Conservation (phyloP, 2,329 filamentous ascomycete genomes). For the Bipolaris victoriae region DNA sequence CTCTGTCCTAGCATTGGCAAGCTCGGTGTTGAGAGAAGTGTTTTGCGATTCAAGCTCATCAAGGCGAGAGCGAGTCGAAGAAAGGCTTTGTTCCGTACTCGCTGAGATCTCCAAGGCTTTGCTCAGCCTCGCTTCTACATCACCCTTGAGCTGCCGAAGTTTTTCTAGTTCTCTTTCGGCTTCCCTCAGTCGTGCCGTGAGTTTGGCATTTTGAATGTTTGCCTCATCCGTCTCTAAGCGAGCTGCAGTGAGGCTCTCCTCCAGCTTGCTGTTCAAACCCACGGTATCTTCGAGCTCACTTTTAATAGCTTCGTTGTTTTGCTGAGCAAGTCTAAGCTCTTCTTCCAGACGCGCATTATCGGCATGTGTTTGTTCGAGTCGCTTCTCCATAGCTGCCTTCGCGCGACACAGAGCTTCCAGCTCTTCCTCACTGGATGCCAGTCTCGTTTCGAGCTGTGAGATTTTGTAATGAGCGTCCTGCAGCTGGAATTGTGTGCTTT, state of each 20-base stretch:
- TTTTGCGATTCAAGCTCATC: constrained; percentile 14
- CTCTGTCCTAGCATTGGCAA: constrained; percentile 12
- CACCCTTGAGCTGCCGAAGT: constrained; percentile 22
- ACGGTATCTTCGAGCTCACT: constrained; percentile 13
- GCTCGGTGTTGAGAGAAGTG: constrained; percentile 9
- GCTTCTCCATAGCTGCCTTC: constrained; percentile 23
- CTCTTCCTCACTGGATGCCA: constrained; percentile 27
- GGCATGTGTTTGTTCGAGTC: constrained; percentile 20
- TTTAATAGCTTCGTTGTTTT: constrained; percentile 17
- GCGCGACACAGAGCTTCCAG: constrained; percentile 22
- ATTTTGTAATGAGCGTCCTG: constrained; percentile 18
- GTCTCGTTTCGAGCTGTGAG: constrained; percentile 11
- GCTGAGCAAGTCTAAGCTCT: constrained; percentile 24
- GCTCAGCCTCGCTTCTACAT: constrained; percentile 18
- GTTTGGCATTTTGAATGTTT: constrained; percentile 21
- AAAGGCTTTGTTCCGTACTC: constrained; percentile 18
- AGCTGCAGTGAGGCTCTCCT: constrained; percentile 23
- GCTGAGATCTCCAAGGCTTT: constrained; percentile 4
- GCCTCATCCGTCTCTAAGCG: constrained; percentile 18
- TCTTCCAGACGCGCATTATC: constrained; percentile 27
- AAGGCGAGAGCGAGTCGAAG: constrained; percentile 14
- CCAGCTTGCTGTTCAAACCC: constrained; percentile 22
- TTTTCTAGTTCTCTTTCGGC: constrained; percentile 19
- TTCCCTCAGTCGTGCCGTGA: constrained; percentile 18
- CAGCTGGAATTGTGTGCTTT: constrained; percentile 24